Evolutionary conservation across 176 grass and related monocot species (phyloP), one percentile per base, ranked within the genome.

Genomic region (Musa acuminata): DNA sequence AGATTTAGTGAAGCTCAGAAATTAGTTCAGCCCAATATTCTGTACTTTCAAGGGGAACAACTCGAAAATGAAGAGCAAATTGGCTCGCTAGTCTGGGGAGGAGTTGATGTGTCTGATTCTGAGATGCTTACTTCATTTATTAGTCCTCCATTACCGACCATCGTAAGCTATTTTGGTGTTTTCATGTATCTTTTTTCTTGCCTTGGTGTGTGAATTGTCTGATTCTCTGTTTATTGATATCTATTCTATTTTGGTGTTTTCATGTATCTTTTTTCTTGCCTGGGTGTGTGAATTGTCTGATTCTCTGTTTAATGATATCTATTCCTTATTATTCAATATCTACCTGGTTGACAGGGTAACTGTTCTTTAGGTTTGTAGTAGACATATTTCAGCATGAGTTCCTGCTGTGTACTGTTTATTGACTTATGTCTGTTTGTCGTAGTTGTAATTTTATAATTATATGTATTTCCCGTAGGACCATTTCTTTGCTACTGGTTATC

Each of bases 41-140:
- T 94, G 52, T 99, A 94, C 75, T 78, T 99, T 69, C 91, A 93
- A 78, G 95, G 95, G 53, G 82, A 91, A 64, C 95, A 89, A 72
- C 85, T 87, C 19, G 86, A 94, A 52, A 77, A 86, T 72, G 95
- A 94, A 64, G 91, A 88, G 82, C 86, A 85, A 79, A 94, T 94
- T 59, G 90, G 95, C 21, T 90, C 84, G 0, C 82, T 99, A 52
- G 58, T 89, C 53, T 99, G 95, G 95, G 90, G 88, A 22, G 85
- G 75, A 0, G 26, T 72, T 2, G 84, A 99, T 54, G 67, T 91
- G 1, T 94, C 86, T 16, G 95, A 94, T 29, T 82, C 86, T 1
- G 83, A 99, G 77, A 84, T 82, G 58, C 82, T 99, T 78, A 85
- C 66, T 72, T 91, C 84, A 65, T 84, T 99, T 70, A 85, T 99